Evolutionary conservation across 2,329 filamentous ascomycete genomes (phyloP).

Genomic region (Clonostachys chloroleuca): DNA sequence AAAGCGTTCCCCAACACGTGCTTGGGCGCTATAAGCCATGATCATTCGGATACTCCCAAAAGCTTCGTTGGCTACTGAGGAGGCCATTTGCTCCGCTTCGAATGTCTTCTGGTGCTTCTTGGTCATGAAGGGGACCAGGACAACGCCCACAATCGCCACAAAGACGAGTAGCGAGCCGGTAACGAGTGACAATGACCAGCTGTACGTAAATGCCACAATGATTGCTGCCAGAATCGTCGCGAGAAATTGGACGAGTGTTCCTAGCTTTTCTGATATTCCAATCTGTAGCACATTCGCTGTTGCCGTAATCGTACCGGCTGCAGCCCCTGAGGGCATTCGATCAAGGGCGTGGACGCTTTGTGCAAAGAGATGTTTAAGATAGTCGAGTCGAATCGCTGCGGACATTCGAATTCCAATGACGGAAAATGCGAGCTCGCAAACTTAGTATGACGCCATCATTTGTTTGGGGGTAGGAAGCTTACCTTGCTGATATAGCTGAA

Average conservation of each 20-base stretch:
- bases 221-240: slow-evolving; percentile 33
- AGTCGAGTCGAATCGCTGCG: slow-evolving; percentile 27
- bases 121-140: slow-evolving; percentile 31
- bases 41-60: slow-evolving; percentile 43
- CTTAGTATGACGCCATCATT: slow-evolving; percentile 1
- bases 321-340: slow-evolving; percentile 28
- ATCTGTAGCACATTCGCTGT: slow-evolving; percentile 22
- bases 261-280: slow-evolving; percentile 41
- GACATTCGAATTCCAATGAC: slow-evolving; percentile 27
- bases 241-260: slow-evolving; percentile 30
- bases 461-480: slow-evolving; percentile 24
- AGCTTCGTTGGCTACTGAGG: slow-evolving; percentile 41
- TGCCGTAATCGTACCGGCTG: slow-evolving; percentile 36
- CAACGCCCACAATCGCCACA: slow-evolving; percentile 31
- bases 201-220: slow-evolving; percentile 30
- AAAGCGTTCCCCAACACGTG: no score
- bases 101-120: slow-evolving; percentile 34
- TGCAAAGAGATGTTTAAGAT: slow-evolving; percentile 29
- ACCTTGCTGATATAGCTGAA: slow-evolving; percentile 45
- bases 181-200: slow-evolving; percentile 37
- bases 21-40: slow-evolving; percentile 35
- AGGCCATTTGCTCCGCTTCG: slow-evolving; percentile 33
- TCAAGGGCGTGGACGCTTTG: slow-evolving; percentile 56
- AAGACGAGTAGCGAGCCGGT: slow-evolving; percentile 35
- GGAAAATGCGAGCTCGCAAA: no score